Base-by-base conservation (phyloP, 768 basidiomycete genomes). In the Tricholomella constricta region DNA sequence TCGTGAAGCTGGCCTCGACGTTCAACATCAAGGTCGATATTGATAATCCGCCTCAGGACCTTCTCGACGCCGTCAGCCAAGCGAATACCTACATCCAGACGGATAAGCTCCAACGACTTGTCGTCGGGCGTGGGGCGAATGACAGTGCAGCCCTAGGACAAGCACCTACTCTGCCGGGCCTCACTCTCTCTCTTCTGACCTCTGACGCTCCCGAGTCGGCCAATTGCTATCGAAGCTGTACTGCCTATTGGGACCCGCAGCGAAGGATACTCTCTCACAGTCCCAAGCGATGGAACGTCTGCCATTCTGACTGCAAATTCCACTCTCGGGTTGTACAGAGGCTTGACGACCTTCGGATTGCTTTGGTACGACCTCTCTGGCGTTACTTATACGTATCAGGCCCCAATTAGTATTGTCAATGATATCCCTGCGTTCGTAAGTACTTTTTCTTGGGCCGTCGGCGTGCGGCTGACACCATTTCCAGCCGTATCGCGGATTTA, bases 321-420 rank as follows among this genome's bases (percentile, higher is more conserved):
- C 43, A 81, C 84, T 0, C 68, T 91, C 37, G 89, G 89, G 0
- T 66, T 91, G 19, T 78, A 84, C 50, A 72, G 89, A 48, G 91
- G 89, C 2, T 67, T 92, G 54, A 85, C 86, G n/a, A 91, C 88
- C 0, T 92, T 93, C 66, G 72, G 75, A 26, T 86, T 87, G 63
- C 69, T 91, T 31, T 87, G 84, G 76, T 90, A 87, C 61, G 70
- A 79, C 52, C 63, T 71, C 26, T 62, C 66, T 6, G 78, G 72
- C 6, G 69, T 68, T 11, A 77, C 73, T 1, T 88, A 88, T 60
- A 75, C 79, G 0, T 67, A 78, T 36, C 73, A 80, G 38, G 81
- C 80, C 1, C 86, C 86, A 2, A 65, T 88, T 12, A 70, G 72
- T 6, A 85, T 91, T 35, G 55, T 60, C 12, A 69, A 78, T 38